Evolutionary conservation across 495 filamentous ascomycete genomes (phyloP).

Genomic region (Aspergillus wentii): DNA sequence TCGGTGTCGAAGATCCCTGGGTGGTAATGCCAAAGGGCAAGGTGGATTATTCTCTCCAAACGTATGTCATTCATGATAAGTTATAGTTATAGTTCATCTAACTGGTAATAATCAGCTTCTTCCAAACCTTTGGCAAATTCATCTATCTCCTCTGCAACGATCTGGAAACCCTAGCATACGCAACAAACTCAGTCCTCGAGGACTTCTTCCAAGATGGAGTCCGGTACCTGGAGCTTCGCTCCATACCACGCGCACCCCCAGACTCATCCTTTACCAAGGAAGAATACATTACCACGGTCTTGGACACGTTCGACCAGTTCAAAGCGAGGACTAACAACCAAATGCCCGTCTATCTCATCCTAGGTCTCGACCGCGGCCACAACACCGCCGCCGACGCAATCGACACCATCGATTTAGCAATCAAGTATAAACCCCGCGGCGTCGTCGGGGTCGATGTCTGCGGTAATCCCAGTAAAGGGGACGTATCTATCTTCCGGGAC

Average conservation of each 20-base stretch:
- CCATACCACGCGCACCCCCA: slow-evolving; percentile 64
- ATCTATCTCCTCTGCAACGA: slow-evolving; percentile 71
- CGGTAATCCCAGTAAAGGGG: slow-evolving; percentile 64
- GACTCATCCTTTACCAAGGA: slow-evolving; percentile 48
- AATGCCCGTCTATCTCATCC: slow-evolving; percentile 61
- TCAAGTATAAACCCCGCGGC: slow-evolving; percentile 45
- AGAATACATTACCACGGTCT: slow-evolving; percentile 61
- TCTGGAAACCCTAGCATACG: slow-evolving; percentile 48
- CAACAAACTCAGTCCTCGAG: slow-evolving; percentile 63
- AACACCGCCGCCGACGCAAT: slow-evolving; percentile 51
- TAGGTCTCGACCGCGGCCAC: slow-evolving; percentile 66
- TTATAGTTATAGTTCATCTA: too few relatives aligned
- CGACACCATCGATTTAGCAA: slow-evolving; percentile 59
- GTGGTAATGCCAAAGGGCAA: slow-evolving; percentile 62
- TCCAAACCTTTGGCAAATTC: slow-evolving; percentile 71
- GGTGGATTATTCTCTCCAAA: slow-evolving; percentile 65
- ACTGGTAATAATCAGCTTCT: slow-evolving; percentile 50
- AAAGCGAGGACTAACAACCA: slow-evolving; percentile 11
- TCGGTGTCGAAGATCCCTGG: slow-evolving; percentile 61
- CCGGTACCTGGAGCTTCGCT: slow-evolving; percentile 75
- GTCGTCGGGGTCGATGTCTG: slow-evolving; percentile 80
- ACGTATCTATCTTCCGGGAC: slow-evolving; percentile 50
- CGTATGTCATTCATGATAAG: slow-evolving; percentile 47
- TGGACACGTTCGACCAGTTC: slow-evolving; percentile 52
- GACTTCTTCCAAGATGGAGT: slow-evolving; percentile 71